phyloP scores from a whole-genome alignment of 2,329 filamentous ascomycete genomes.

The Chaetomiaceae sp. region DNA sequence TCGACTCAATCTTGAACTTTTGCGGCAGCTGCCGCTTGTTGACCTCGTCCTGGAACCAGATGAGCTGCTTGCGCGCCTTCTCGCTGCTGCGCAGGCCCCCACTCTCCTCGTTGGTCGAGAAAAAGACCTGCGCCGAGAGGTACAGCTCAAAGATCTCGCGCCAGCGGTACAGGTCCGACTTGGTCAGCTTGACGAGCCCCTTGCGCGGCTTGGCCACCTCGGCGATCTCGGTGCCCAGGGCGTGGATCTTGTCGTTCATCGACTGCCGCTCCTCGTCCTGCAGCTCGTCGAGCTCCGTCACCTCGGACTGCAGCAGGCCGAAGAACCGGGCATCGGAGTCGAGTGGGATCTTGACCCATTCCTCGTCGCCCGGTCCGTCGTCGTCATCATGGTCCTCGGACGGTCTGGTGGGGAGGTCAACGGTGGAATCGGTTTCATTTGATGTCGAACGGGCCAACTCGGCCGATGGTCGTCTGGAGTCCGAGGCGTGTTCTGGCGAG shows the following conservation, averaged over 20 bases:
- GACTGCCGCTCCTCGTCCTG: conserved; percentile 62
- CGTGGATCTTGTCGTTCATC: conserved; percentile 59
- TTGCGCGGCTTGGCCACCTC: conserved; percentile 55
- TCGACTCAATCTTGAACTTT: conserved; percentile 63
- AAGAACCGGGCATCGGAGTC: conserved; percentile 79
- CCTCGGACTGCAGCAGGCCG: conserved; percentile 65
- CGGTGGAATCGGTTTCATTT: background rate
- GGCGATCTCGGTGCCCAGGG: conserved; percentile 61
- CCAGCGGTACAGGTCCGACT: conserved; percentile 70
- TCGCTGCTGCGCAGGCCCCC: conserved; percentile 63
- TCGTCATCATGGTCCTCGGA: background rate
- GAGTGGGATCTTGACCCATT: conserved; percentile 67
- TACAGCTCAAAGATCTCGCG: conserved; percentile 79
- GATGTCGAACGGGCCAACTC: conserved; percentile 1
- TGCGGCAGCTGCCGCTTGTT: conserved; percentile 53
- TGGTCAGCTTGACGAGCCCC: conserved; percentile 47
- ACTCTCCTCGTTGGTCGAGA: conserved; percentile 69
- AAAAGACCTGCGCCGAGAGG: conserved; percentile 74
- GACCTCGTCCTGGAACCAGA: conserved; percentile 69
- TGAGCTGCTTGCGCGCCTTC: conserved; percentile 62
- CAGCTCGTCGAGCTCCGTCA: conserved; percentile 63
- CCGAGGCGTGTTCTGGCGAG: conserved; percentile 29
- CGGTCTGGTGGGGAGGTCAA: background rate
- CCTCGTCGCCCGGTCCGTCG: conserved; percentile 17
- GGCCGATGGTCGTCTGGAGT: conserved; percentile 1